Evolutionary conservation across 2,329 filamentous ascomycete species (phyloP).

Genomic region (Neofusicoccum laricinum): DNA sequence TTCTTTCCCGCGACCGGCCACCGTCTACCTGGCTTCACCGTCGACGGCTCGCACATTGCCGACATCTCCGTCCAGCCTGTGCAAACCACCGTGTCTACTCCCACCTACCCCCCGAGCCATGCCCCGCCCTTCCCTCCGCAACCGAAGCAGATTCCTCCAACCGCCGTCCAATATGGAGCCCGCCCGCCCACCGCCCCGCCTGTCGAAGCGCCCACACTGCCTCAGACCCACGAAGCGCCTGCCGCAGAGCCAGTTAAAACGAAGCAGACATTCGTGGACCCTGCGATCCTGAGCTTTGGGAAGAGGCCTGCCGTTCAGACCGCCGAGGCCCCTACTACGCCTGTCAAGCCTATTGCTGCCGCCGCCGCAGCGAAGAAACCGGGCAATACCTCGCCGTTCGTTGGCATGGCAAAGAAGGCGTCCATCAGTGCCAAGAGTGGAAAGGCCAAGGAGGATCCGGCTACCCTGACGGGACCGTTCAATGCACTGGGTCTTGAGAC

Average conservation of each 20-base stretch:
- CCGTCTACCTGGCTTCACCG: conserved; percentile 50
- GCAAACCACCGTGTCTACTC: conserved; percentile 21
- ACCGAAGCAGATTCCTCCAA: conserved; percentile 15
- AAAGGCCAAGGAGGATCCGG: conserved; percentile 33
- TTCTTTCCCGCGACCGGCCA: conserved; percentile 55
- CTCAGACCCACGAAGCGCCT: not conserved
- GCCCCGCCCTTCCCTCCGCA: conserved; percentile 13
- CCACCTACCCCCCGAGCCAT: conserved; percentile 14
- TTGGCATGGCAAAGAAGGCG: conserved; percentile 29
- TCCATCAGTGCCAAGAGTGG: conserved; percentile 21
- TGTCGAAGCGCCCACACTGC: conserved; percentile 22
- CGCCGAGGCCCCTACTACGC: conserved; percentile 40
- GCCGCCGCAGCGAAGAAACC: conserved; percentile 33
- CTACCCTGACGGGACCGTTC: conserved; percentile 39
- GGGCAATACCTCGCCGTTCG: conserved; percentile 37
- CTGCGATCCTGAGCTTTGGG: conserved; percentile 72
- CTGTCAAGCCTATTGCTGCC: conserved; percentile 39
- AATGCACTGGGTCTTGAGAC: conserved; percentile 40
- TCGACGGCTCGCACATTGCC: conserved; percentile 57
- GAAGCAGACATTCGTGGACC: conserved; percentile 64
- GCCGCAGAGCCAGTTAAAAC: conserved; percentile 24
- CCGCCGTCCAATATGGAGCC: conserved; percentile 24
- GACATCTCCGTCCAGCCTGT: conserved; percentile 54
- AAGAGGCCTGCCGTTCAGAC: conserved; percentile 27
- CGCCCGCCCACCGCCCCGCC: conserved; percentile 20